Percentiles rank a stretch among this genome's conserved stretches.
These are phyloP conservation scores for Colletotrichum sp. DNA, from an alignment of 2,329 filamentous ascomycete genomes.

Conservation along the genomic window DNA sequence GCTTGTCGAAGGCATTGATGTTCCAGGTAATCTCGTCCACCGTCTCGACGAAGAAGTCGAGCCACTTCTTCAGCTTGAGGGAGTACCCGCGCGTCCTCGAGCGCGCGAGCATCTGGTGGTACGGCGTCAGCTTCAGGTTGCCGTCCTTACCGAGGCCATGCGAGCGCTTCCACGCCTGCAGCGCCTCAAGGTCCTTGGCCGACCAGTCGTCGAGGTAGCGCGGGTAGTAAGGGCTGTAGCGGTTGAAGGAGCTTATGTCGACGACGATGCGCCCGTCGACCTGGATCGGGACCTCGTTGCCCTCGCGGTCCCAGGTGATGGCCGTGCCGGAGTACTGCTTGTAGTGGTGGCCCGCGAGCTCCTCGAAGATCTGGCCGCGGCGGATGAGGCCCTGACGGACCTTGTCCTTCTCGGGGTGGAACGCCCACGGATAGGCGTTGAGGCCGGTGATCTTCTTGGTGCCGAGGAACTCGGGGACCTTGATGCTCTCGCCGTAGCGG, in stretches of 20 bases:
- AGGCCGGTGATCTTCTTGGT: constrained; percentile 49
- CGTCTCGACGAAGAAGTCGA: constrained; percentile 53
- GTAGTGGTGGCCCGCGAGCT: constrained; percentile 51
- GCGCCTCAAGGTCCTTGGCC: constrained; percentile 33
- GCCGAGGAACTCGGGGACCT: constrained; percentile 47
- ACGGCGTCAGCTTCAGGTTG: constrained; percentile 31
- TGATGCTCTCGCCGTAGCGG: constrained; percentile 36
- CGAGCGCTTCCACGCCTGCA: constrained; percentile 28
- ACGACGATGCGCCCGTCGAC: constrained; percentile 42
- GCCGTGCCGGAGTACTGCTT: constrained; percentile 49
- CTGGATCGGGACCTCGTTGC: constrained; percentile 27
- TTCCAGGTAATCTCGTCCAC: constrained; percentile 53
- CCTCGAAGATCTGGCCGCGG: constrained; percentile 50
- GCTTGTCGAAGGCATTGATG: constrained; percentile 49
- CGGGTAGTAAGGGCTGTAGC: constrained; percentile 35
- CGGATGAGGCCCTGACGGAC: constrained; percentile 38
- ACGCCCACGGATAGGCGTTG: constrained; percentile 47
- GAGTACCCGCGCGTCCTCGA: constrained; percentile 50
- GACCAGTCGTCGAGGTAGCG: constrained; percentile 36
- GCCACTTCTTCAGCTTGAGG: constrained; percentile 52
- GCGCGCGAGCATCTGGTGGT: constrained; percentile 36
- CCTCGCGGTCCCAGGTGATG: constrained; percentile 37
- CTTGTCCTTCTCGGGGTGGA: constrained; percentile 43
- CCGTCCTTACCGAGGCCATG: constrained; percentile 29
- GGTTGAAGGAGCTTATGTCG: constrained; percentile 41